phyloP scores from a whole-genome alignment of 2,329 filamentous ascomycete genomes.

The Ascochyta koolunga region DNA sequence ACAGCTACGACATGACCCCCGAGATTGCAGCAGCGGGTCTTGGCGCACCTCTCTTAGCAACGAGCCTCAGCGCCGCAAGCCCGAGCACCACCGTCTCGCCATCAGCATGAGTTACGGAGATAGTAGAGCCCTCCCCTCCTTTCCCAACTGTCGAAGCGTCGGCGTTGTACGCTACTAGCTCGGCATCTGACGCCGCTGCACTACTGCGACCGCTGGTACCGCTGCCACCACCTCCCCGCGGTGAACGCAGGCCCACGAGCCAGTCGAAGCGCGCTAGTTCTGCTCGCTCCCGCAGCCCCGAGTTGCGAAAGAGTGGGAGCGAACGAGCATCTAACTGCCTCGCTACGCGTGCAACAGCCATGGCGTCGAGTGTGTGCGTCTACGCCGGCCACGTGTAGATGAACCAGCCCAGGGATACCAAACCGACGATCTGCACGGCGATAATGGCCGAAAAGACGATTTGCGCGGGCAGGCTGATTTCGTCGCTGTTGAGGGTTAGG shows the following conservation, averaged over 20 bases:
- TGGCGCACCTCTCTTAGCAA: neutral
- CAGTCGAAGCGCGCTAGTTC: neutral
- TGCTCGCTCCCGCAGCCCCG: neutral
- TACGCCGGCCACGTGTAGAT: conserved; percentile 4
- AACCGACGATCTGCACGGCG: neutral
- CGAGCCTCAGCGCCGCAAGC: neutral
- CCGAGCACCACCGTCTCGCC: neutral
- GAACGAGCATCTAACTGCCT: neutral
- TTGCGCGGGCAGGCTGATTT: neutral
- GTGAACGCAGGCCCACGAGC: neutral
- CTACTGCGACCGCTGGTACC: no score
- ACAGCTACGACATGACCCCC: no score
- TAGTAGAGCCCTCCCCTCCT: neutral
- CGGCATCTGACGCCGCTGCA: neutral
- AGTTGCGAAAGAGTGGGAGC: neutral
- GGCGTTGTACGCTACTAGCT: neutral
- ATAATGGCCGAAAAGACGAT: conserved; percentile 1
- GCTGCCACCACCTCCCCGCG: neutral
- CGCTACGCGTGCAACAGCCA: conserved; percentile 13
- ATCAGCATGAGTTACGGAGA: neutral
- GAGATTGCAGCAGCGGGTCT: no score
- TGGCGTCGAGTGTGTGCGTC: conserved; percentile 11
- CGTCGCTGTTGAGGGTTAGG: neutral
- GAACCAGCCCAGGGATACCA: neutral
- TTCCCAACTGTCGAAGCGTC: neutral